These are phyloP conservation scores for Pilobolus umbonatus DNA, from an alignment of 192 early-diverging fungal species.

Conservation along the genomic window DNA sequence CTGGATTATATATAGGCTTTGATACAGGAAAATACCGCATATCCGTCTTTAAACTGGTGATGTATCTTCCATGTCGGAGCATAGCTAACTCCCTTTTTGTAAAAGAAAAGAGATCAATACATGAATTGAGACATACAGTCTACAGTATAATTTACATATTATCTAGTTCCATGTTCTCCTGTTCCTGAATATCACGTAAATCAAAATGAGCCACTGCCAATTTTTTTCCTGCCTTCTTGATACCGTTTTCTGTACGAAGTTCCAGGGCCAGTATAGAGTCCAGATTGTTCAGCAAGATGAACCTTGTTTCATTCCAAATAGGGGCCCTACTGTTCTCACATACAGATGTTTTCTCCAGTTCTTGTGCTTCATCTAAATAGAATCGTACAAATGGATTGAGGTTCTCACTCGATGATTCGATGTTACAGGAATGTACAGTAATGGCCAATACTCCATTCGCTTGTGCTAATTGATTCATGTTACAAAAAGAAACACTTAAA, in stretches of 20 bases:
- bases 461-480: conserved; percentile 15
- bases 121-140: no score
- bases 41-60: conserved; percentile 29
- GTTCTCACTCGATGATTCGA: conserved; percentile 8
- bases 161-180: conserved; percentile 6
- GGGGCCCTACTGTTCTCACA: conserved; percentile 13
- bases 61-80: conserved; percentile 25
- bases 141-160: conserved; percentile 23
- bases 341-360: conserved; percentile 24
- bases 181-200: conserved; percentile 9
- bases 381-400: conserved; percentile 28
- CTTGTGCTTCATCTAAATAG: conserved; percentile 26
- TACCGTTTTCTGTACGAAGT: conserved; percentile 11
- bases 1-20: conserved; percentile 28
- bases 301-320: conserved; percentile 32
- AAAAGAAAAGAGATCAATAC: no score
- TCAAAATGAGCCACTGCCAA: conserved; percentile 21
- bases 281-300: conserved; percentile 27
- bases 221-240: conserved; percentile 10
- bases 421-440: conserved; percentile 16
- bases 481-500: background rate
- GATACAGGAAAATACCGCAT: conserved; percentile 41
- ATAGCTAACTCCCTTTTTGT: conserved; percentile 23
- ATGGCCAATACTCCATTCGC: conserved; percentile 39
- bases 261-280: conserved; percentile 23